phyloP scores from a whole-genome alignment of 768 basidiomycete genomes.

The Hypholoma sublateritium region DNA sequence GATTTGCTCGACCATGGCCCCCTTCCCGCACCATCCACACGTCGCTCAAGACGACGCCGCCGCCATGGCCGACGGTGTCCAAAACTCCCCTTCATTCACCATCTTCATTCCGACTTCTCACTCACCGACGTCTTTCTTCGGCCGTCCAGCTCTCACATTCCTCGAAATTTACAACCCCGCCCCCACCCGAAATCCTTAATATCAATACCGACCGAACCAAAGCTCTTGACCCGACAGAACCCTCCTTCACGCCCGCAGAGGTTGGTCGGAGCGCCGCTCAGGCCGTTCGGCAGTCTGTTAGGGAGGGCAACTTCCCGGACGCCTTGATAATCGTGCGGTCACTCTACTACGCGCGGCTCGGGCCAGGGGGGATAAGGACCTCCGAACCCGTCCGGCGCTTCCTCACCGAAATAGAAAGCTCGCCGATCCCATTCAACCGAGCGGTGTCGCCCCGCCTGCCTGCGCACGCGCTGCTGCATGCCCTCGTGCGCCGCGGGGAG shows the following conservation, averaged over 20 bases:
- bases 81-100: no score
- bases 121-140: no score
- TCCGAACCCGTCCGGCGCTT: neutral
- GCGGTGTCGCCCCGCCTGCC: constrained; percentile 58
- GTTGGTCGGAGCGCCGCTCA: constrained; percentile 39
- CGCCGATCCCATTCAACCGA: constrained; percentile 1
- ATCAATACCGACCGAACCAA: neutral
- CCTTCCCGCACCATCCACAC: neutral
- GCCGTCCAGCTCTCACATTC: no score
- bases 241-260: constrained; percentile 12
- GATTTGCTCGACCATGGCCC: constrained; percentile 14
- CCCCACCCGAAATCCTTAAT: no score
- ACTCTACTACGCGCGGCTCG: constrained; percentile 40
- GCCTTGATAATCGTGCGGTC: constrained; percentile 62
- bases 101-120: no score
- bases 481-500: constrained; percentile 54
- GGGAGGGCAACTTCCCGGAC: constrained; percentile 42
- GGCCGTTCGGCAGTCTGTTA: constrained; percentile 49
- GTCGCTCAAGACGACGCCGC: neutral
- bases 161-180: no score
- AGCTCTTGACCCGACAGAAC: neutral
- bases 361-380: neutral
- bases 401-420: neutral
- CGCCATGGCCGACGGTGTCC: neutral
- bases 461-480: constrained; percentile 65